Conservation (phyloP, 352 stramenopile genomes). For the Globisporangium apiculatum region DNA sequence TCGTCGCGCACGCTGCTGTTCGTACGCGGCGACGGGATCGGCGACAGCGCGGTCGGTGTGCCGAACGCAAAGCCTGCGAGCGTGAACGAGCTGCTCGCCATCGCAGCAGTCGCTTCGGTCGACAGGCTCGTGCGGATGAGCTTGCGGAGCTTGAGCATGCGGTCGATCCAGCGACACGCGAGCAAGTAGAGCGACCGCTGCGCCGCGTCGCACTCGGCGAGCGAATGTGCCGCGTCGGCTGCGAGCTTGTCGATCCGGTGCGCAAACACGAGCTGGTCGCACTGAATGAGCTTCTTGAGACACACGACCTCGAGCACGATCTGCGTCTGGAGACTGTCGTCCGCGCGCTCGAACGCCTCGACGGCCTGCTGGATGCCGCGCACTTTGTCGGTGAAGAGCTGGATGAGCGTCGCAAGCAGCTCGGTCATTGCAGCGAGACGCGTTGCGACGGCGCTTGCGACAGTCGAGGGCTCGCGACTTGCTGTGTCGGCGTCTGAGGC, state of each 20-base stretch:
- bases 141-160: constrained; percentile 65
- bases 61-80: constrained; percentile 49
- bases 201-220: constrained; percentile 37
- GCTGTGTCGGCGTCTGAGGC: background rate
- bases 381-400: constrained; percentile 56
- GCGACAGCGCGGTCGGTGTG: constrained; percentile 34
- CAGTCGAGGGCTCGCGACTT: constrained; percentile 9
- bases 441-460: constrained; percentile 19
- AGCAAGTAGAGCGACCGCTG: constrained; percentile 59
- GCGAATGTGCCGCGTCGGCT: constrained; percentile 20
- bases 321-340: constrained; percentile 41
- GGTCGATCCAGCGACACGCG: constrained; percentile 68
- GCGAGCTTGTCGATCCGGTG: constrained; percentile 35
- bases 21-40: constrained; percentile 31
- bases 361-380: constrained; percentile 49
- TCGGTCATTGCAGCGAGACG: constrained; percentile 24
- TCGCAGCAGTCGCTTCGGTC: constrained; percentile 20
- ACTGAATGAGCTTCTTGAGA: constrained; percentile 37
- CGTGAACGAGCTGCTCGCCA: constrained; percentile 35
- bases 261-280: constrained; percentile 31
- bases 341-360: constrained; percentile 47
- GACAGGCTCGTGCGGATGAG: constrained; percentile 56
- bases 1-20: constrained; percentile 5
- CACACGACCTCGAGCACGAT: constrained; percentile 67
- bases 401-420: constrained; percentile 36